Conservation (phyloP, 176 grass and related monocot species). For the Ananas comosus region DNA sequence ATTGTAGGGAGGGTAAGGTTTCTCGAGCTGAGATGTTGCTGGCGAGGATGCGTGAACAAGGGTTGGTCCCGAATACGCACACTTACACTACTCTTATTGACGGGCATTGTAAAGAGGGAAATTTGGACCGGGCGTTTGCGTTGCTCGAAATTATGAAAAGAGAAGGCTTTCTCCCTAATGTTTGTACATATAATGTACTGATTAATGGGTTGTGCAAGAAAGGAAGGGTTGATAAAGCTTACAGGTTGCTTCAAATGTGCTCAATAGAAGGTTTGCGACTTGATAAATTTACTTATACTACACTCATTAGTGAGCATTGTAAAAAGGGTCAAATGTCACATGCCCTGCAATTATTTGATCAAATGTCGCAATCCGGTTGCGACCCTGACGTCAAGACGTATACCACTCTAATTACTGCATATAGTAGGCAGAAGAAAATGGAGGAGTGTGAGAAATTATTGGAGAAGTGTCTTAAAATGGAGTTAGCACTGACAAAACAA, state of each 20-base stretch:
- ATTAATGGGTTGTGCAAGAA: slow-evolving; percentile 65
- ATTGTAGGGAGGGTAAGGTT: slow-evolving; percentile 75
- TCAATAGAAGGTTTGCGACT: slow-evolving; percentile 43
- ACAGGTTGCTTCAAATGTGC: slow-evolving; percentile 52
- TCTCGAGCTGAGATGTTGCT: slow-evolving; percentile 78
- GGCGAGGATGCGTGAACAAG: slow-evolving; percentile 68
- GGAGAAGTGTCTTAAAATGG: slow-evolving; percentile 51
- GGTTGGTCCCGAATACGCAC: slow-evolving; percentile 59
- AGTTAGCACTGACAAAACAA: slow-evolving; percentile 61
- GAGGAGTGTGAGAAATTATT: slow-evolving; percentile 61
- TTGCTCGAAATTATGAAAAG: slow-evolving; percentile 54
- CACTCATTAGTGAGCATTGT: slow-evolving; percentile 66
- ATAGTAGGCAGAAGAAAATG: slow-evolving; percentile 63
- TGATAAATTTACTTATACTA: slow-evolving; percentile 82
- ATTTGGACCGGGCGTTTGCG: slow-evolving; percentile 53
- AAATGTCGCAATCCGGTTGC: slow-evolving; percentile 56
- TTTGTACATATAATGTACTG: slow-evolving; percentile 78
- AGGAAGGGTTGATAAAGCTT: slow-evolving; percentile 63
- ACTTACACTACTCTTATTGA: slow-evolving; percentile 62
- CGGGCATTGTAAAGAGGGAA: slow-evolving; percentile 58
- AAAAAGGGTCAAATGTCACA: slow-evolving; percentile 53
- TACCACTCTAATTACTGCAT: slow-evolving; percentile 65
- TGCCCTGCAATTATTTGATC: slow-evolving; percentile 58
- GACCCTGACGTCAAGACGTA: slow-evolving; percentile 71
- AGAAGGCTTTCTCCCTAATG: slow-evolving; percentile 55